Evolutionary conservation across 225 moss, liverwort and hornwort genomes (phyloP).

Genomic region (Sphagnum contortum): DNA sequence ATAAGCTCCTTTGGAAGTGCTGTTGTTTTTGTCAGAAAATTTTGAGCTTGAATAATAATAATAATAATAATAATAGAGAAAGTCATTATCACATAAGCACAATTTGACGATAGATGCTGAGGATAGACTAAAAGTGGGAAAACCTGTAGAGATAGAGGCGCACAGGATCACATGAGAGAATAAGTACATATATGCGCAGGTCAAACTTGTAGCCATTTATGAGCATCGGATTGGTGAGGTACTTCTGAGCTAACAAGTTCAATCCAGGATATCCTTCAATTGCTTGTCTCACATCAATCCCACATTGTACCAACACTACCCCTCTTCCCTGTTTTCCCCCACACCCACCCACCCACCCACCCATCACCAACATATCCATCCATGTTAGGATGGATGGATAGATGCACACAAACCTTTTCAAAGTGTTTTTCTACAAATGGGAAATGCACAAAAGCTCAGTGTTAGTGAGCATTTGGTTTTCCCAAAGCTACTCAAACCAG

Average conservation of each 20-base stretch:
- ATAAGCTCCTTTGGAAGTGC: too few relatives aligned
- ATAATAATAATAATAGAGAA: too few relatives aligned
- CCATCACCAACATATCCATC: too few relatives aligned
- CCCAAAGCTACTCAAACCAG: too few relatives aligned
- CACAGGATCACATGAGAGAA: conserved; percentile 99
- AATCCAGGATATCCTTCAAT: conserved; percentile 59
- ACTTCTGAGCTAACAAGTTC: conserved; percentile 88
- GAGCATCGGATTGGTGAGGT: conserved; percentile 81
- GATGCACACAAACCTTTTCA: too few relatives aligned
- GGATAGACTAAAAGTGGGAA: conserved; percentile 60
- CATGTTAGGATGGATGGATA: too few relatives aligned
- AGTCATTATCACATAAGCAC: not conserved
- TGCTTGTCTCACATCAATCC: conserved; percentile 51
- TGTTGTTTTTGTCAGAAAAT: too few relatives aligned
- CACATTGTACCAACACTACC: conserved; percentile 71
- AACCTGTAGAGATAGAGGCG: conserved; percentile 99
- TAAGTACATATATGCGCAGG: conserved; percentile 95
- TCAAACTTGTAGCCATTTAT: conserved; percentile 97
- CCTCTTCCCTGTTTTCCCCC: conserved; percentile 58
- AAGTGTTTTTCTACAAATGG: too few relatives aligned
- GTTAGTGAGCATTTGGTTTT: too few relatives aligned
- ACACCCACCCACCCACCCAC: not conserved
- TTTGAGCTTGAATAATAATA: too few relatives aligned
- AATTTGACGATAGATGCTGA: not conserved
- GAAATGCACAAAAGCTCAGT: too few relatives aligned